Base-by-base conservation (phyloP, 768 basidiomycete species). In the Phylloporus arenicola region DNA sequence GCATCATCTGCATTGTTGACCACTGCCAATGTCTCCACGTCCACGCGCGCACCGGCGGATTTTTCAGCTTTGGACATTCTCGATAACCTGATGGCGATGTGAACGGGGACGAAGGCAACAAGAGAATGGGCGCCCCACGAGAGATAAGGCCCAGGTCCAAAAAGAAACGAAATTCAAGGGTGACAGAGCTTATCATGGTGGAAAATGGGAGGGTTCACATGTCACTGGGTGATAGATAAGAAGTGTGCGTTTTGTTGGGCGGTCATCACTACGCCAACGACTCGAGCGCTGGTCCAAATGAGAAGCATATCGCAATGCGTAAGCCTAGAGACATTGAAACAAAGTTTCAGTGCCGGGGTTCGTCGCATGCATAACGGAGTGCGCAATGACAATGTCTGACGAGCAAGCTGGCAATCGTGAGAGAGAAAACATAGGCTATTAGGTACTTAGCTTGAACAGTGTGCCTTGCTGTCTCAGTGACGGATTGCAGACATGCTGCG, bases 1-100 rank as follows among this genome's bases (percentile, higher is more conserved):
- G 59, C 70, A 62, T 86, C 72, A 57, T 88, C 84, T 14, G 72
- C 74, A 54, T 74, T 70, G 37, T 56, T 14, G 10, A 8, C 14
- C 4, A 29, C 41, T 12, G n/a, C 27, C 2, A n/a, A 16, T 16
- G 41, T 29, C 41, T 27, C n/a, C 8, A 42, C 41, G 41, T 24
- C 24, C 13, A 42, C 41, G 6, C n/a, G 2, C 11, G 16, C 3
- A 9, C 9, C n/a, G 1, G 8, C 16, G 16, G 27, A 10, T 17
- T 29, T 12, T 10, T 42, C 41, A 11, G 9, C 25, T 14, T 42
- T 29, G 25, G 25, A 29, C 41, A 42, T 42, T 14, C 19, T 39
- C 19, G 17, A 9, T n/a, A 9, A 41, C 11, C 11, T 5, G 19
- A 29, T 29, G 25, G 25, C 25, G n/a, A 29, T 29, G 25, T 2